Evolutionary conservation across 1,284 basidiomycete genomes (phyloP).

Genomic region (Mycena sp.): DNA sequence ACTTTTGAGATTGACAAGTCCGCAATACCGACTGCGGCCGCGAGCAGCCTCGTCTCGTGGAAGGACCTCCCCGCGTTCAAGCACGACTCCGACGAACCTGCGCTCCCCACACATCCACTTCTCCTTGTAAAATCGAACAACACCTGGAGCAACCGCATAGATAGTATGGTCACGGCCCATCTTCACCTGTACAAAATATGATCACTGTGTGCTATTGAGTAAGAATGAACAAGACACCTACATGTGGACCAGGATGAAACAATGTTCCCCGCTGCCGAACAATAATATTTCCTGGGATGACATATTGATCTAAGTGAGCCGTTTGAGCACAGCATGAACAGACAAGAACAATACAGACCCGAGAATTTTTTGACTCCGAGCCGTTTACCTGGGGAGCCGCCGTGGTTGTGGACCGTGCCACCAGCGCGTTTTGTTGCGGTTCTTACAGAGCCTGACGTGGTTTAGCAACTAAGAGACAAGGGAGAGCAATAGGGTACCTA

Average conservation of each 20-base stretch:
- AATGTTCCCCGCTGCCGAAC: slow-evolving; percentile 90
- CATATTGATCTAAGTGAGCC: slow-evolving; percentile 71
- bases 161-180: slow-evolving; percentile 94
- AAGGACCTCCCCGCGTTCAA: slow-evolving; percentile 81
- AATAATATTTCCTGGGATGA: slow-evolving; percentile 93
- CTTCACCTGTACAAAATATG: slow-evolving; percentile 66
- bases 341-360: slow-evolving; percentile 57
- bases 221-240: slow-evolving; percentile 45
- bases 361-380: slow-evolving; percentile 95
- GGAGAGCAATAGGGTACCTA: slow-evolving; percentile 56
- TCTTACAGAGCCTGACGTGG: slow-evolving; percentile 71
- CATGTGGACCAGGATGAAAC: slow-evolving; percentile 93
- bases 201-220: slow-evolving; percentile 25
- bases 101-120: slow-evolving; percentile 75
- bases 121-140: slow-evolving; percentile 90
- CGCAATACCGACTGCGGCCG: slow-evolving; percentile 84
- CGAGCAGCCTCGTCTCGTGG: slow-evolving; percentile 78
- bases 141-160: slow-evolving; percentile 88
- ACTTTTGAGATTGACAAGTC: slow-evolving; percentile 68
- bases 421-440: slow-evolving; percentile 96
- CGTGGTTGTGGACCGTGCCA: slow-evolving; percentile 80
- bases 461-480: background rate
- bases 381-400: slow-evolving; percentile 90
- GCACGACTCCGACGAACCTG: slow-evolving; percentile 85
- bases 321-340: slow-evolving; percentile 23